These are phyloP conservation scores for Irpex rosettiformis DNA, from an alignment of 1,284 basidiomycete genomes.

Conservation along the genomic window DNA sequence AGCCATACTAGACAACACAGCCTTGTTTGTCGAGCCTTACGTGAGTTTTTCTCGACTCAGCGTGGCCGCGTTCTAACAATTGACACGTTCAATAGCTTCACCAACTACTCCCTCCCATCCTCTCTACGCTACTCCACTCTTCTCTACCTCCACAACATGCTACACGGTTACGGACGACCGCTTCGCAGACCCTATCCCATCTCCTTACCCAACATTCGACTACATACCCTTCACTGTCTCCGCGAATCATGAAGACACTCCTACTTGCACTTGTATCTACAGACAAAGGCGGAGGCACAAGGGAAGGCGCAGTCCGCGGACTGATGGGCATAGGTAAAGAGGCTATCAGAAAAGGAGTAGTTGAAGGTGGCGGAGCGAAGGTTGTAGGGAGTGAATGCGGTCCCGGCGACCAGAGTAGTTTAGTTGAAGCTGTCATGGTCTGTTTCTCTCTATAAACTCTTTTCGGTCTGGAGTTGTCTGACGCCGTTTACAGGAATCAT, in stretches of 20 bases:
- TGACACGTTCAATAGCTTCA: constrained; percentile 60
- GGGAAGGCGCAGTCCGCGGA: constrained; percentile 85
- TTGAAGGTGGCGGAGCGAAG: constrained; percentile 72
- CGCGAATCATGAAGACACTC: constrained; percentile 91
- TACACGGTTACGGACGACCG: constrained; percentile 67
- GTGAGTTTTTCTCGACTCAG: constrained; percentile 47
- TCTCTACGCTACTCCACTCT: constrained; percentile 88
- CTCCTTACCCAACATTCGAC: constrained; percentile 77
- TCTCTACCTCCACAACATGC: constrained; percentile 61
- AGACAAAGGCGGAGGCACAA: constrained; percentile 68
- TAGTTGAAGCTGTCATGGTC: constrained; percentile 60
- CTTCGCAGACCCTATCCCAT: constrained; percentile 81
- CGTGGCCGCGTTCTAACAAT: not conserved
- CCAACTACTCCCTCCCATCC: constrained; percentile 90
- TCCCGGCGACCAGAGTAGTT: constrained; percentile 34
- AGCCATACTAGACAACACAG: constrained; percentile 80
- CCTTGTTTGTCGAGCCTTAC: constrained; percentile 95
- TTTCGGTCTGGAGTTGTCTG: not conserved
- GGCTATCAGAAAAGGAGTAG: constrained; percentile 74
- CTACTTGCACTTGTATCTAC: constrained; percentile 79
- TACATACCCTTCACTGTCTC: constrained; percentile 81
- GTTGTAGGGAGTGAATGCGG: constrained; percentile 63
- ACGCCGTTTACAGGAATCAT: constrained; percentile 38
- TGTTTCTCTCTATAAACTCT: constrained; percentile 16
- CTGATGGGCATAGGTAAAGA: constrained; percentile 81